Evolutionary conservation across 1,284 basidiomycete species (phyloP), one percentile per base, ranked within the genome.

Genomic region (Sporisorium sorghi): DNA sequence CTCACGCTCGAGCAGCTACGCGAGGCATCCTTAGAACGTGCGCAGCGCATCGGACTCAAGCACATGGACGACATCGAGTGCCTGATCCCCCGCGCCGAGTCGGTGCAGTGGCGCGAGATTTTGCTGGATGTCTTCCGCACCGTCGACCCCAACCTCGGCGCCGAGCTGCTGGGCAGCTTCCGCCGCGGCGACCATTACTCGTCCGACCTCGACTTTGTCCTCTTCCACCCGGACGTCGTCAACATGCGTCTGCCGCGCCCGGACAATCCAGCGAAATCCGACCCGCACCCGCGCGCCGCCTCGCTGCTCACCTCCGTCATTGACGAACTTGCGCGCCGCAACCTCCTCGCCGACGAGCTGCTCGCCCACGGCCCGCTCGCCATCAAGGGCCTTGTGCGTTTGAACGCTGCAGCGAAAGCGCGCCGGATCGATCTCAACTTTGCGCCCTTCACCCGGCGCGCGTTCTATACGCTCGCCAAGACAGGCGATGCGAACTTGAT

Each of bases 171-270:
- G 0, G 68, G 68, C 9, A 71, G 68, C 33, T 71, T 60, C n/a
- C 68, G 68, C 21, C 57, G 68, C 23, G 61, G 68, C 33, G 68
- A 71, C 32, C 62, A 60, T 35, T 71, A 65, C 30, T 71, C 58
- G 43, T 71, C 68, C 19, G 68, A 71, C 33, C 68, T 71, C 28
- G 68, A 71, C 40, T 71, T 58, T 63, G 62, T 71, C 23, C 53
- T 71, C 35, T 71, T 52, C 32, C 62, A 71, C 21, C 68, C 68
- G 0, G 32, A 48, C 5, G 62, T 71, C 0, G 40, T 50, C 39
- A 46, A 60, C 21, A 44, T 65, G 52, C 68, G 52, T 10, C 15
- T 48, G 5, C 60, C 60, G 19, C 59, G 60, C 26, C 9, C 43
- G 0, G 57, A 57, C 40, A 39, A 44, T 17, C 42, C 57, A 1